A percentile compares a stretch with the other conserved stretches of the same genome.
Evolutionary conservation across 2,329 filamentous ascomycete genomes (phyloP).

Genomic region (Aspergillus sp.): DNA sequence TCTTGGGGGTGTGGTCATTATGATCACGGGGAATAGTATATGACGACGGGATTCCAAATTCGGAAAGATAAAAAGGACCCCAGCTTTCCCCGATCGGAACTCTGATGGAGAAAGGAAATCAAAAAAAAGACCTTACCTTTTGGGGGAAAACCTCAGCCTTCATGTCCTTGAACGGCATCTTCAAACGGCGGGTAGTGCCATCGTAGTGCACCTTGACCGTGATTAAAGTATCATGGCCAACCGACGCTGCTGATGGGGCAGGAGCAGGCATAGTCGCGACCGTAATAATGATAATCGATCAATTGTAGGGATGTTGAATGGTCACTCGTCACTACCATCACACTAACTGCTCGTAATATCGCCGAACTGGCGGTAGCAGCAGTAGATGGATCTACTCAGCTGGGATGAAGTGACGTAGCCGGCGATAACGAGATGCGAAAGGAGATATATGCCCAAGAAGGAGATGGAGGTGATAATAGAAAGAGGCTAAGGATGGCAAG

Average conservation of each 20-base stretch:
- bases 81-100: conserved; percentile 21
- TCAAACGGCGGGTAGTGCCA: conserved; percentile 72
- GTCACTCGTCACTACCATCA: no score
- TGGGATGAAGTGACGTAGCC: conserved; percentile 3
- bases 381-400: background rate
- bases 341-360: background rate
- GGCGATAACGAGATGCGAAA: conserved; percentile 1
- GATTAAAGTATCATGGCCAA: conserved; percentile 64
- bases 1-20: background rate
- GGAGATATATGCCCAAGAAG: conserved; percentile 1
- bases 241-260: conserved; percentile 38
- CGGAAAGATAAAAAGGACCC: background rate
- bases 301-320: background rate
- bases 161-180: conserved; percentile 81
- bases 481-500: conserved; percentile 7
- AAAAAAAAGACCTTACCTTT: conserved; percentile 60
- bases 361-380: background rate
- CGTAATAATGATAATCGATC: conserved; percentile 2
- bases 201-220: conserved; percentile 79
- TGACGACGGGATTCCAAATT: background rate
- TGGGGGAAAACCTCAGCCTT: conserved; percentile 65
- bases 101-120: conserved; percentile 20
- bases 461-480: conserved; percentile 1
- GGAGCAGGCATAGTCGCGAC: conserved; percentile 26
- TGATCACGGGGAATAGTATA: background rate